phyloP scores from a whole-genome alignment of 2,329 filamentous ascomycete genomes.

The Ilyonectria destructans region DNA sequence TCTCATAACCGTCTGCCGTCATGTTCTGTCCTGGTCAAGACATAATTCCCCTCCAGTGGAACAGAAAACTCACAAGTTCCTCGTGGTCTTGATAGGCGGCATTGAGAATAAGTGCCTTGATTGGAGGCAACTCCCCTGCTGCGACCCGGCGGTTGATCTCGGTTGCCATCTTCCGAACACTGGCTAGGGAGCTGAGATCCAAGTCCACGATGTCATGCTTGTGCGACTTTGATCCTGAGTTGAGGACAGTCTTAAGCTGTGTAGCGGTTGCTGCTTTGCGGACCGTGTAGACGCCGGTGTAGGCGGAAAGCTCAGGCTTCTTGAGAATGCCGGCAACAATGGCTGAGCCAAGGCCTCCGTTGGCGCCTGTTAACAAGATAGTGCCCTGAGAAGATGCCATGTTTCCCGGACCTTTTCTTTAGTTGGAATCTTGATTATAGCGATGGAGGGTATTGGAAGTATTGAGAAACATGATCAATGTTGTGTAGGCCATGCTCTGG shows the following conservation, averaged over 20 bases:
- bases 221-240: conserved; percentile 42
- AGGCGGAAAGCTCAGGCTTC: conserved; percentile 50
- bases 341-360: conserved; percentile 57
- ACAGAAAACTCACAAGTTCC: conserved; percentile 42
- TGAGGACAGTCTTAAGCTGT: conserved; percentile 48
- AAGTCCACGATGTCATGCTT: conserved; percentile 53
- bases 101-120: conserved; percentile 58
- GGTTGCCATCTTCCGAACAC: conserved; percentile 47
- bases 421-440: background rate
- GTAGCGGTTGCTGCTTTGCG: conserved; percentile 53
- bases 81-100: conserved; percentile 50
- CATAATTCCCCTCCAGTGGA: background rate
- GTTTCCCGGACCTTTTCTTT: background rate
- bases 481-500: background rate
- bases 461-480: background rate
- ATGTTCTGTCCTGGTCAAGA: conserved; percentile 43
- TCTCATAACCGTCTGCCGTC: conserved; percentile 52
- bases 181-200: conserved; percentile 51
- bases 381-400: conserved; percentile 48
- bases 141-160: conserved; percentile 52
- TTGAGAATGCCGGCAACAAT: conserved; percentile 52
- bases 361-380: conserved; percentile 58
- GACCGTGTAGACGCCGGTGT: conserved; percentile 57
- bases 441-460: background rate
- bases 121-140: conserved; percentile 55